Evolutionary conservation across 2,329 filamentous ascomycete species (phyloP), one percentile per base, ranked within the genome.

Genomic region (Metarhizium sp.): DNA sequence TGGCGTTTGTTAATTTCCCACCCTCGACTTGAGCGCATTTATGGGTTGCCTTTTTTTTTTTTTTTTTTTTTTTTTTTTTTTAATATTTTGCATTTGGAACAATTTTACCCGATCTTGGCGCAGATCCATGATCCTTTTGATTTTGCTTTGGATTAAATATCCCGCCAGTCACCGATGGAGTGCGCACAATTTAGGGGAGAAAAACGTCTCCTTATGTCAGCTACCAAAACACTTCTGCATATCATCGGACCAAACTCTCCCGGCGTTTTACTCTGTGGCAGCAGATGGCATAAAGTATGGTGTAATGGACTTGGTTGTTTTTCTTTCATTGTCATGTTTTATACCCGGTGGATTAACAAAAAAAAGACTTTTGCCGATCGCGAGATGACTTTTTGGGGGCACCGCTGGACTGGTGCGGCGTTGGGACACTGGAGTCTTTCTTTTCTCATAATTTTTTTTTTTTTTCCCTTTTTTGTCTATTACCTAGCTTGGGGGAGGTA

Each of bases 21-120:
- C 32, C 7, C 32, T 10, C 10, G 32, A 34, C 10, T 34, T 34
- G 32, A 34, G 32, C 32, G 8, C 4, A 11, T 34, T 48, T 29
- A 53, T 47, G 34, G 8, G 43, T 51, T 54, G 18, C 46, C 14
- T 45, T 48, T 57, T 42, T 40, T 42, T 50, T 20, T 49, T 40
- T 46, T 45, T 54, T 40, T 46, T 45, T 54, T 45, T 48, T 56
- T 42, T 40, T 42, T 50, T 20, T 49, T 40, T 46, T 45, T 54
- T n/a, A 25, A 25, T 25, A 25, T 25, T 53, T 36, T 36, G 42
- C 53, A 43, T 48, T 34, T 51, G 30, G 40, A 20, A 48, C 32
- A 36, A 10, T 50, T 45, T 25, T 53, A 46, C 45, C 32, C 29
- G 42, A 50, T 45, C 50, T 16, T 42, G 13, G 40, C 40, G 40